Conservation (phyloP, 768 basidiomycete genomes). For the Phlebiopsis flavidoalba region DNA sequence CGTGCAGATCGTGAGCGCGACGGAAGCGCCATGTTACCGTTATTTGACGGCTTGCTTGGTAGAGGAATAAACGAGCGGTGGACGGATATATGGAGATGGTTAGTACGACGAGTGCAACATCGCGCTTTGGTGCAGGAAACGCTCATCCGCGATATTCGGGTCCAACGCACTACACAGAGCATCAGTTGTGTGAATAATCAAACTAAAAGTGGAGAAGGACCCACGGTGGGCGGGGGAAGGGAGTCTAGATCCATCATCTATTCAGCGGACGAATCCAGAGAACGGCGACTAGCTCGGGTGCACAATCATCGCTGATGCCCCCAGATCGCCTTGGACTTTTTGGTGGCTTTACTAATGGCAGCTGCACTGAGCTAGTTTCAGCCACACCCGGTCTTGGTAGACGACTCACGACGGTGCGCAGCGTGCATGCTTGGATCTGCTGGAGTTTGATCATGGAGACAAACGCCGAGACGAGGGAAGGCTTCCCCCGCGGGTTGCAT, state of each 20-base stretch:
- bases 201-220: background rate
- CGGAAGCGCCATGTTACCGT: constrained; percentile 31
- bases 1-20: constrained; percentile 45
- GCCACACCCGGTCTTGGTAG: background rate
- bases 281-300: constrained; percentile 50
- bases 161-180: constrained; percentile 20
- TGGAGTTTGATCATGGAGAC: constrained; percentile 54
- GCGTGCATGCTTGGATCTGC: constrained; percentile 57
- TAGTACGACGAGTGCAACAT: constrained; percentile 39
- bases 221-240: constrained; percentile 52
- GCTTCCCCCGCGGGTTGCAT: constrained; percentile 54
- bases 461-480: constrained; percentile 52
- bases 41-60: constrained; percentile 39
- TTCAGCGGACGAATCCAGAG: constrained; percentile 60
- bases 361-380: background rate
- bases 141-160: constrained; percentile 14
- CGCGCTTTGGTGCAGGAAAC: constrained; percentile 31
- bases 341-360: constrained; percentile 39
- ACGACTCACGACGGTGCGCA: constrained; percentile 56
- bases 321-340: constrained; percentile 33
- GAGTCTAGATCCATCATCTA: constrained; percentile 62
- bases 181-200: background rate
- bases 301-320: constrained; percentile 36
- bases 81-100: constrained; percentile 54
- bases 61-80: constrained; percentile 78